Conservation (phyloP, 257 asterid genomes). For the Solanum piurae region DNA sequence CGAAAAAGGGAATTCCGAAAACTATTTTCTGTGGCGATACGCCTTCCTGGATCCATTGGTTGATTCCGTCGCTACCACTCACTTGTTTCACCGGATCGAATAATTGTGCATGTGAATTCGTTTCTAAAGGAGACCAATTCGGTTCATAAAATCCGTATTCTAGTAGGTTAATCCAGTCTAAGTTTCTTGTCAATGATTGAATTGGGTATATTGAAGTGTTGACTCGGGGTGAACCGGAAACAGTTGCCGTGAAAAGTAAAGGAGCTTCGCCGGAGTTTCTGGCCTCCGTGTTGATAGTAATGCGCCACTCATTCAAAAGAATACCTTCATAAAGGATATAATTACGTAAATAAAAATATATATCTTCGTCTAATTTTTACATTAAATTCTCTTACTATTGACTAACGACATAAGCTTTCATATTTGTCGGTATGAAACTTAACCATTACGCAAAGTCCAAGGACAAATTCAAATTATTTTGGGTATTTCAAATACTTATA, state of each 20-base stretch:
- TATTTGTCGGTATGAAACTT: neutral
- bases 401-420: too few relatives aligned
- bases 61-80: neutral
- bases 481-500: too few relatives aligned
- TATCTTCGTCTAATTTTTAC: neutral
- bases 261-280: neutral
- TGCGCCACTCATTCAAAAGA: constrained; percentile 31
- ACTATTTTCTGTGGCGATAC: neutral
- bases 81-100: neutral
- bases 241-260: neutral
- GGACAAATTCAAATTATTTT: neutral
- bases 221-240: neutral
- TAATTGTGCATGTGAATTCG: neutral
- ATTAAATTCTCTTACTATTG: too few relatives aligned
- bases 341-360: neutral
- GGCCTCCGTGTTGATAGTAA: constrained; percentile 26
- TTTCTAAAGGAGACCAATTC: neutral
- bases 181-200: neutral
- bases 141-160: neutral
- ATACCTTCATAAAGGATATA: neutral
- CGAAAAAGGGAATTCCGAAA: neutral
- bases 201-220: neutral
- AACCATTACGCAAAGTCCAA: neutral
- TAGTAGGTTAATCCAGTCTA: neutral
- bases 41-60: neutral